These are phyloP conservation scores for Russula earlei DNA, from an alignment of 768 basidiomycete species.

Conservation along the genomic window DNA sequence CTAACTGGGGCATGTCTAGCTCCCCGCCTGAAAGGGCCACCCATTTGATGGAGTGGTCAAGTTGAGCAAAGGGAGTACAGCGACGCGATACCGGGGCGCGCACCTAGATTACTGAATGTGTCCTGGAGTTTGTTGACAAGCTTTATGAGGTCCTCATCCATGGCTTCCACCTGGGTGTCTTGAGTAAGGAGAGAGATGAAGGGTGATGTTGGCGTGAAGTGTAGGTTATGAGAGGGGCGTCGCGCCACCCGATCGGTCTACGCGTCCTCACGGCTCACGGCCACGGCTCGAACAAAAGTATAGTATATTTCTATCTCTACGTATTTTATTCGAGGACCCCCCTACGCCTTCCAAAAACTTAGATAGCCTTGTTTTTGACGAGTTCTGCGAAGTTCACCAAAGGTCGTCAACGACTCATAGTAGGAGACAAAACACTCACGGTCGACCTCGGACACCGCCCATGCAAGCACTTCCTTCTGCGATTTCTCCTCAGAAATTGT, in stretches of 20 bases:
- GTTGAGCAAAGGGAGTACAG: slow-evolving; percentile 11
- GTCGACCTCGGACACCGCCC: slow-evolving; percentile 84
- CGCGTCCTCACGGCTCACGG: slow-evolving; percentile 13
- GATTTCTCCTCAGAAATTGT: slow-evolving; percentile 79
- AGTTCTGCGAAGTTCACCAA: slow-evolving; percentile 45
- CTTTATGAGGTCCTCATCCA: slow-evolving; percentile 93
- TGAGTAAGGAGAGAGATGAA: background rate
- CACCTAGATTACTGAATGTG: slow-evolving; percentile 81
- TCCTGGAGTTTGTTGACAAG: slow-evolving; percentile 94
- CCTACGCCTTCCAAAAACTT: slow-evolving; percentile 23
- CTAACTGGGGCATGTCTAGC: slow-evolving; percentile 87
- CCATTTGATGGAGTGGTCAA: slow-evolving; percentile 4
- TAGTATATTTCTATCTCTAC: slow-evolving; percentile 14
- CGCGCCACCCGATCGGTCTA: background rate
- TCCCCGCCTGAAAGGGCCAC: slow-evolving; percentile 53
- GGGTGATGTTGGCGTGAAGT: no score
- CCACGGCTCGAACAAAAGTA: slow-evolving; percentile 10
- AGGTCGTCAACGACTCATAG: background rate
- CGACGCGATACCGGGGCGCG: slow-evolving; percentile 25
- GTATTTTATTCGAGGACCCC: slow-evolving; percentile 1
- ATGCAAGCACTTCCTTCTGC: slow-evolving; percentile 72
- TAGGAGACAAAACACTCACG: slow-evolving; percentile 48
- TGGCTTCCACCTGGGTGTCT: slow-evolving; percentile 26
- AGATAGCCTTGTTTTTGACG: slow-evolving; percentile 89
- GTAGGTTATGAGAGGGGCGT: no score